A percentile compares a stretch with the other conserved stretches of the same genome.
These are phyloP conservation scores for Daldinia vernicosa DNA, from an alignment of 495 filamentous ascomycete species.

Conservation along the genomic window DNA sequence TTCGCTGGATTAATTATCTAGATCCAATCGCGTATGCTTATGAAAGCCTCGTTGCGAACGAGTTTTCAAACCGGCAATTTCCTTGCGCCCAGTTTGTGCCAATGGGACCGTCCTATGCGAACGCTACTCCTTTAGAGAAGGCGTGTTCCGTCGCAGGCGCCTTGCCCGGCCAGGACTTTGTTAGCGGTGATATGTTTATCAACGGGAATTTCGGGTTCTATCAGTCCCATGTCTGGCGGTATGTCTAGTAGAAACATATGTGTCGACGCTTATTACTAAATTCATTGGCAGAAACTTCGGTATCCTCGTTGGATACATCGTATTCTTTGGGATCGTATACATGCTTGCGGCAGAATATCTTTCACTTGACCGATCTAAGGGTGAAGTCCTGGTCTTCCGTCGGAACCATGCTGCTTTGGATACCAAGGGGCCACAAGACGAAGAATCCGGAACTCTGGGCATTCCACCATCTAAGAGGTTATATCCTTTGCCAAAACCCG, in stretches of 20 bases:
- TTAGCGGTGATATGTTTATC: slow-evolving; percentile 73
- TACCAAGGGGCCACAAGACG: slow-evolving; percentile 39
- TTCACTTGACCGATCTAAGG: slow-evolving; percentile 78
- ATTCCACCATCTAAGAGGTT: slow-evolving; percentile 63
- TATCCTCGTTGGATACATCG: slow-evolving; percentile 77
- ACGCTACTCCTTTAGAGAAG: slow-evolving; percentile 50
- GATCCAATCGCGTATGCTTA: slow-evolving; percentile 84
- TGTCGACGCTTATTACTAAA: background rate
- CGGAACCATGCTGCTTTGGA: slow-evolving; percentile 22
- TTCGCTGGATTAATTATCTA: slow-evolving; percentile 82
- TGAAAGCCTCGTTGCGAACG: slow-evolving; percentile 81
- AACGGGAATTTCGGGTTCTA: slow-evolving; percentile 67
- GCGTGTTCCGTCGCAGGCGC: slow-evolving; percentile 72
- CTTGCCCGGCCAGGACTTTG: slow-evolving; percentile 60
- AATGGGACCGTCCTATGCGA: slow-evolving; percentile 55
- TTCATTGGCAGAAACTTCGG: slow-evolving; percentile 77
- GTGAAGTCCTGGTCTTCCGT: slow-evolving; percentile 85
- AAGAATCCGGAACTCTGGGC: slow-evolving; percentile 43
- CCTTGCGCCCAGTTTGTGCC: slow-evolving; percentile 72
- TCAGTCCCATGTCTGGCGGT: slow-evolving; percentile 71
- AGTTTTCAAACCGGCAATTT: slow-evolving; percentile 75
- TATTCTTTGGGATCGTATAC: slow-evolving; percentile 71
- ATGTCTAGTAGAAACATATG: background rate
- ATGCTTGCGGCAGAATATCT: slow-evolving; percentile 77
- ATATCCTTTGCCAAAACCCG: slow-evolving; percentile 5